Evolutionary conservation across 768 basidiomycete species (phyloP).

Genomic region (Dioszegia hungarica): DNA sequence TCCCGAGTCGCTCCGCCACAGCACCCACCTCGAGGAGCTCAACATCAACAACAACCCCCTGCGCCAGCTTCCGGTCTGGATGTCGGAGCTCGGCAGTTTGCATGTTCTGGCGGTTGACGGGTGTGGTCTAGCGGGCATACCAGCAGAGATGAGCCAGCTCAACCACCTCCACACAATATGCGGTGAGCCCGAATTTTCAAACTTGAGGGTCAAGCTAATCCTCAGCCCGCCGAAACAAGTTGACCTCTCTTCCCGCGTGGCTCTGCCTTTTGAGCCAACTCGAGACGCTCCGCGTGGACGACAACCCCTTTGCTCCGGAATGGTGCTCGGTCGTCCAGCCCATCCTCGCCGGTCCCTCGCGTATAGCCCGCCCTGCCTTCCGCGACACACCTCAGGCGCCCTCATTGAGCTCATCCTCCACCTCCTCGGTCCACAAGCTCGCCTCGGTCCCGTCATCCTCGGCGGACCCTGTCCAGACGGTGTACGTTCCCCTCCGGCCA

Average conservation of each 20-base stretch:
- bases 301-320: conserved; percentile 90
- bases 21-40: conserved; percentile 80
- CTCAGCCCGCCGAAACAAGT: conserved; percentile 80
- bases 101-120: conserved; percentile 89
- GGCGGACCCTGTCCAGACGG: background rate
- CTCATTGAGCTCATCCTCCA: no score
- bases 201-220: background rate
- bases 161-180: conserved; percentile 70
- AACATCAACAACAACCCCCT: conserved; percentile 89
- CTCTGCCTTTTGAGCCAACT: conserved; percentile 75
- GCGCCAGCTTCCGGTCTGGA: conserved; percentile 82
- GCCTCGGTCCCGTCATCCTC: no score
- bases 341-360: conserved; percentile 60
- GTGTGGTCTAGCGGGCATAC: conserved; percentile 72
- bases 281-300: conserved; percentile 85
- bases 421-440: no score
- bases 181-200: conserved; percentile 21
- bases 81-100: conserved; percentile 68
- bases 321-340: conserved; percentile 88
- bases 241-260: conserved; percentile 90
- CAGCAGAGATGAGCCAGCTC: conserved; percentile 66
- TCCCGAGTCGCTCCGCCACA: conserved; percentile 75
- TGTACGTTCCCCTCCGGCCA: background rate
- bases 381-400: conserved; percentile 46
- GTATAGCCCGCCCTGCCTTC: conserved; percentile 47